Evolutionary conservation across 1,139 yeast genomes (phyloP).

Genomic region (Komagataea norvegica): DNA sequence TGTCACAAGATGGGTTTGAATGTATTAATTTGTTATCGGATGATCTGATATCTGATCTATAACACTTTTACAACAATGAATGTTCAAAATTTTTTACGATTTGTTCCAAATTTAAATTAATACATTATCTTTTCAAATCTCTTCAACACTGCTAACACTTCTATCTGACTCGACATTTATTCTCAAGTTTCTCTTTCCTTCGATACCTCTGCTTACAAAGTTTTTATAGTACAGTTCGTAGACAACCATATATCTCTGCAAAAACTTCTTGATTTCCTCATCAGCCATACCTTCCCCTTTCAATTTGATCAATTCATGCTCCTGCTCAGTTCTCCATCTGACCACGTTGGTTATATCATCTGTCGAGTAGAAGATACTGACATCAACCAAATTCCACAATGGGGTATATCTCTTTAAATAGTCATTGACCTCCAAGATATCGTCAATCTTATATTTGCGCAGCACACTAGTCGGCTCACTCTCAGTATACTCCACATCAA

Average conservation of each 20-base stretch:
- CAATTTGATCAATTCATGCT: slow-evolving; percentile 51
- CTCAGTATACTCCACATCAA: slow-evolving; percentile 15
- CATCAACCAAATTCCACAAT: slow-evolving; percentile 44
- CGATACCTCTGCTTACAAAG: slow-evolving; percentile 31
- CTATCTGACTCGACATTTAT: slow-evolving; percentile 31
- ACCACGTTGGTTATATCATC: slow-evolving; percentile 58
- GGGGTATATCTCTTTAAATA: slow-evolving; percentile 44
- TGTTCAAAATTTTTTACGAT: slow-evolving; percentile 16
- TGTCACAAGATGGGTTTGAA: background rate
- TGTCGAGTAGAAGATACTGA: slow-evolving; percentile 51
- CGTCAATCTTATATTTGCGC: slow-evolving; percentile 25
- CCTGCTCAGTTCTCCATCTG: slow-evolving; percentile 83
- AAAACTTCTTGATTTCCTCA: slow-evolving; percentile 57
- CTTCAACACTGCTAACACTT: slow-evolving; percentile 2
- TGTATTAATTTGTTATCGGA: slow-evolving; percentile 17
- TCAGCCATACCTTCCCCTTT: slow-evolving; percentile 79
- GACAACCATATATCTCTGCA: slow-evolving; percentile 83
- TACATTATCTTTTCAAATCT: slow-evolving; percentile 5
- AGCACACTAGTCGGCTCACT: slow-evolving; percentile 12
- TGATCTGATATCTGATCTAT: slow-evolving; percentile 5
- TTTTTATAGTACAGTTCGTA: slow-evolving; percentile 63
- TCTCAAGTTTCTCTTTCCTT: slow-evolving; percentile 25
- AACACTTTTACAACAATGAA: slow-evolving; percentile 5
- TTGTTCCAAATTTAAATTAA: slow-evolving; percentile 4
- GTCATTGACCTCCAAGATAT: slow-evolving; percentile 44